These are phyloP conservation scores for Rhodamnia argentea DNA, from an alignment of 345 rosid species.

Conservation along the genomic window DNA sequence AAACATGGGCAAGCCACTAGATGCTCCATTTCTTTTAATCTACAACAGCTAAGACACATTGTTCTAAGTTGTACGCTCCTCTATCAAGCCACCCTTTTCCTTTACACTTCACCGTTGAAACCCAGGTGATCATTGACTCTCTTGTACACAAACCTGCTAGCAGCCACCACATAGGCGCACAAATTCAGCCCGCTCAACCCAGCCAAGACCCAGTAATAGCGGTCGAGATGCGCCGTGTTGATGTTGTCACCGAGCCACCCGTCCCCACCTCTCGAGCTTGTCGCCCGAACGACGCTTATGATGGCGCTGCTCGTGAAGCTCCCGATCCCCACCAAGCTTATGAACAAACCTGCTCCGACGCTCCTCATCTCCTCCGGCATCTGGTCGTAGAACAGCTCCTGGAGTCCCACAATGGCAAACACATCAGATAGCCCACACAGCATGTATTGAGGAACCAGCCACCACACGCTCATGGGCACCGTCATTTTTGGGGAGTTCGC, in stretches of 20 bases:
- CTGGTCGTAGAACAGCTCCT: constrained; percentile 83
- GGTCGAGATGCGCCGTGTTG: constrained; percentile 49
- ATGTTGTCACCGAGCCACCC: constrained; percentile 69
- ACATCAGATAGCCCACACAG: constrained; percentile 51
- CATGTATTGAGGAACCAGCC: constrained; percentile 82
- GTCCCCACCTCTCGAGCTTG: constrained; percentile 22
- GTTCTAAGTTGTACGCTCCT: background rate
- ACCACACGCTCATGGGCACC: constrained; percentile 68
- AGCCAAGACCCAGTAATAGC: constrained; percentile 66
- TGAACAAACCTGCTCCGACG: constrained; percentile 68
- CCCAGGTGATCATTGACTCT: constrained; percentile 14
- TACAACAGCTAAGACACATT: background rate
- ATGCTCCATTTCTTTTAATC: background rate
- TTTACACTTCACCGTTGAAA: background rate
- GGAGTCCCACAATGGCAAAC: constrained; percentile 69
- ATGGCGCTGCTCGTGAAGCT: constrained; percentile 58
- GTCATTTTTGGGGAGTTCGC: constrained; percentile 35
- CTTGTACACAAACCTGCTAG: constrained; percentile 65
- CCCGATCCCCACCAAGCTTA: constrained; percentile 60
- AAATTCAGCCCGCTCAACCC: constrained; percentile 48
- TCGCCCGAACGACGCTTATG: constrained; percentile 39
- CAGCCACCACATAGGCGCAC: constrained; percentile 34
- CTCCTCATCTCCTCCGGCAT: constrained; percentile 83
- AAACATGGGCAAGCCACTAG: background rate
- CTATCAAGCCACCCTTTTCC: background rate